Evolutionary conservation across 495 filamentous ascomycete genomes (phyloP), one percentile per base, ranked within the genome.

Genomic region (Chaetomium cochliodes): DNA sequence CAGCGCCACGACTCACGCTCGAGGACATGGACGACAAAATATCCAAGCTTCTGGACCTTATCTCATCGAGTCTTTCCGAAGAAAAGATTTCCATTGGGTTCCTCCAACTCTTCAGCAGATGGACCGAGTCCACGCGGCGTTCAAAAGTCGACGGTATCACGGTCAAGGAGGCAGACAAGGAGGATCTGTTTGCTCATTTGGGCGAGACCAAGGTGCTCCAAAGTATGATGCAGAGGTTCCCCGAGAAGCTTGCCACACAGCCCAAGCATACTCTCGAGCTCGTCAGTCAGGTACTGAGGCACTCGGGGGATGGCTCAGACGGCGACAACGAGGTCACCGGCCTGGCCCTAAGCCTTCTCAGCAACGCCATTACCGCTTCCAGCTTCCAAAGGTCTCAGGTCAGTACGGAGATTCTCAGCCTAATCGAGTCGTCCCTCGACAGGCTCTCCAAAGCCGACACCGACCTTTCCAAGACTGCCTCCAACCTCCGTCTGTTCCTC

Each of bases 291-390:
- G 74, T 92, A 15, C 72, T 91, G 54, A 73, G 80, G 16, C 55
- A 73, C 50, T 57, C 65, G 26, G 60, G 16, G 1, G 49, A 57
- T 47, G 33, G 7, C 0, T 9, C 25, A 5, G 57, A 67, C 5
- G 67, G 62, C 12, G 77, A 79, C 13, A 77, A 84, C 49, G 88
- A 87, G 33, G 82, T 84, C 0, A 72, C 85, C 3, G 74, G 83
- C 2, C 80, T 87, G 9, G 85, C 86, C 0, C 82, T 92, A 52
- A 90, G 87, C 64, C 74, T 92, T 18, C 74, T 92, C 5, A 90
- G 88, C 55, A 84, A 87, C 39, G 79, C 90, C 28, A 67, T 91
- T 42, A 85, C 88, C 0, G 84, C 85, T 5, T 80, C 87, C 0
- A 85, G 82, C 22, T 90, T 89, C 63, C 79, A 81, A 22, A 80